These are phyloP conservation scores for Lactifluus volemus DNA, from an alignment of 768 basidiomycete genomes.

Conservation along the genomic window DNA sequence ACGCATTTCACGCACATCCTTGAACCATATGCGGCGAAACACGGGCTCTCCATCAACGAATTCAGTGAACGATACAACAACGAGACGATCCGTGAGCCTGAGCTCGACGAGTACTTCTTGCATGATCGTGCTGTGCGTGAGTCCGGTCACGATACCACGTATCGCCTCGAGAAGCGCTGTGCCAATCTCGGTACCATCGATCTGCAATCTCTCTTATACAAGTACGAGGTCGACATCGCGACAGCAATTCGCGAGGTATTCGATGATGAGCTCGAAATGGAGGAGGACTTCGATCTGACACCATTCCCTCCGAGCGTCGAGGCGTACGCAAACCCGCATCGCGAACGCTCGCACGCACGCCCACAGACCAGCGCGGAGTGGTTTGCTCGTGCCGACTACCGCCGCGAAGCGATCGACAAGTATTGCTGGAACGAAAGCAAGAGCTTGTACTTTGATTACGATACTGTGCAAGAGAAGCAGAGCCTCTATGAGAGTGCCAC, in stretches of 20 bases:
- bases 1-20: conserved; percentile 97
- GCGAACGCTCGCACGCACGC: conserved; percentile 51
- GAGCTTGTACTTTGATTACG: conserved; percentile 93
- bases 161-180: conserved; percentile 95
- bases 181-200: conserved; percentile 97
- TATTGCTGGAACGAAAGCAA: conserved; percentile 97
- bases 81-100: conserved; percentile 72
- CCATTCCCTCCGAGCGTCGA: conserved; percentile 84
- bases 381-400: conserved; percentile 82
- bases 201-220: conserved; percentile 91
- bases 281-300: conserved; percentile 84
- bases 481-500: conserved; percentile 97
- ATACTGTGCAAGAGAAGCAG: conserved; percentile 85
- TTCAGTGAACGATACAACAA: conserved; percentile 96
- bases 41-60: conserved; percentile 88
- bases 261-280: conserved; percentile 83
- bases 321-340: conserved; percentile 52
- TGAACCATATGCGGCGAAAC: conserved; percentile 88
- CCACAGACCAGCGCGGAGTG: conserved; percentile 79
- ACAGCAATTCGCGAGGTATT: conserved; percentile 95
- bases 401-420: conserved; percentile 81
- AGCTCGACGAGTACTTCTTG: conserved; percentile 92
- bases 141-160: conserved; percentile 93
- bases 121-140: conserved; percentile 96
- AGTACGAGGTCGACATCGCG: conserved; percentile 98